These are phyloP conservation scores for Ormosia semicastrata DNA, from an alignment of 306 rosid genomes.

Conservation along the genomic window DNA sequence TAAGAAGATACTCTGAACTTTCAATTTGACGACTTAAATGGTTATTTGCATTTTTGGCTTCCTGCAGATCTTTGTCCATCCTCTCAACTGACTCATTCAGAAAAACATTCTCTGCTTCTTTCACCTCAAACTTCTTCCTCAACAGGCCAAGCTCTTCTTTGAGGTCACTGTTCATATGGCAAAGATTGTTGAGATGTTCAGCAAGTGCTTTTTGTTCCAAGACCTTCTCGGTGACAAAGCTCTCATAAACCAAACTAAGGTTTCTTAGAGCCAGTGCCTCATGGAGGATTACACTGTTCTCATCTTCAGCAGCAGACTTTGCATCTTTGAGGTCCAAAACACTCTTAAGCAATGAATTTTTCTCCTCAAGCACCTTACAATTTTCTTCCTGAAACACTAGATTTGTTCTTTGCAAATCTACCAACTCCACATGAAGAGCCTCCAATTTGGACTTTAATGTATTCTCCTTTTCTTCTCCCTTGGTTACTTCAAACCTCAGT, in stretches of 20 bases:
- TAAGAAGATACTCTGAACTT: conserved; percentile 45
- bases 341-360: conserved; percentile 47
- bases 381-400: conserved; percentile 60
- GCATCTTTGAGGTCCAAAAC: conserved; percentile 58
- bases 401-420: conserved; percentile 47
- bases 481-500: conserved; percentile 51
- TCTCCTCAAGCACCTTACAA: conserved; percentile 58
- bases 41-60: conserved; percentile 46
- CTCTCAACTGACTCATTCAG: conserved; percentile 53
- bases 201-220: conserved; percentile 56
- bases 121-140: conserved; percentile 48
- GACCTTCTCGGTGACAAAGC: conserved; percentile 59
- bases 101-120: conserved; percentile 53
- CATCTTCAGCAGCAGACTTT: conserved; percentile 51
- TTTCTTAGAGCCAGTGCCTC: conserved; percentile 63
- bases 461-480: conserved; percentile 57
- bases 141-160: conserved; percentile 54
- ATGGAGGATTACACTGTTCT: conserved; percentile 47
- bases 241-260: conserved; percentile 57
- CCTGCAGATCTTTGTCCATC: conserved; percentile 50
- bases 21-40: conserved; percentile 53
- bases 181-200: conserved; percentile 48
- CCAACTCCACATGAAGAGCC: conserved; percentile 45
- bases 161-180: conserved; percentile 47
- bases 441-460: conserved; percentile 50